Evolutionary conservation across 257 asterid genomes (phyloP).

Genomic region (Jacaranda copaia): DNA sequence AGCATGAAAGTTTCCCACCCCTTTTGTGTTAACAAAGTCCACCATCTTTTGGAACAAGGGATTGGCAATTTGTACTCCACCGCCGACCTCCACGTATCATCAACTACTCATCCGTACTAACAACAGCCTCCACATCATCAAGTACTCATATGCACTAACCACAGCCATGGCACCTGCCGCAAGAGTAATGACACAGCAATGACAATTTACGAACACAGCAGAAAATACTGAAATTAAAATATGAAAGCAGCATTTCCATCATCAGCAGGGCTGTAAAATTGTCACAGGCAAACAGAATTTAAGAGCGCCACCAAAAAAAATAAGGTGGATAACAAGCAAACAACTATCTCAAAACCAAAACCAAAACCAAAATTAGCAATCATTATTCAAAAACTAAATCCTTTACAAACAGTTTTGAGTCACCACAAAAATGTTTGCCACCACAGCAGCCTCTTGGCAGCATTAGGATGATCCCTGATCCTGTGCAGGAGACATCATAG

Average conservation of each 20-base stretch:
- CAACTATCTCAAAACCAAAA: slow-evolving; percentile 51
- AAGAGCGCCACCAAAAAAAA: slow-evolving; percentile 66
- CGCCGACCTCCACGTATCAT: too few species aligned
- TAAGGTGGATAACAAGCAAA: slow-evolving; percentile 61
- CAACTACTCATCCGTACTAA: too few species aligned
- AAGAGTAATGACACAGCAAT: too few species aligned
- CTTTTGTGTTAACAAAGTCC: too few species aligned
- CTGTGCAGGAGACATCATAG: slow-evolving; percentile 53
- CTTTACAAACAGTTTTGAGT: slow-evolving; percentile 68
- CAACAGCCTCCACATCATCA: too few species aligned
- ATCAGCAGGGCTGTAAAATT: slow-evolving; percentile 48
- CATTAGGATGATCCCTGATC: slow-evolving; percentile 38
- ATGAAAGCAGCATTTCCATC: slow-evolving; percentile 41
- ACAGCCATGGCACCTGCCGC: too few species aligned
- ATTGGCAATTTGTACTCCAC: too few species aligned
- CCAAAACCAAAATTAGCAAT: slow-evolving; percentile 53
- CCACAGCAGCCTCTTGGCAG: not conserved
- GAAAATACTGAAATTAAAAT: not conserved
- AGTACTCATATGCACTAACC: too few species aligned
- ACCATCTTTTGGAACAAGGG: too few species aligned
- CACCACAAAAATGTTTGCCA: slow-evolving; percentile 64
- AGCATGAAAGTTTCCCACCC: too few species aligned
- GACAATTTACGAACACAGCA: not conserved
- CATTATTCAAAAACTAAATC: slow-evolving; percentile 57
- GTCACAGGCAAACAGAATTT: slow-evolving; percentile 40